Conservation (phyloP, 2,329 filamentous ascomycete genomes). For the Colletotrichum sp. region DNA sequence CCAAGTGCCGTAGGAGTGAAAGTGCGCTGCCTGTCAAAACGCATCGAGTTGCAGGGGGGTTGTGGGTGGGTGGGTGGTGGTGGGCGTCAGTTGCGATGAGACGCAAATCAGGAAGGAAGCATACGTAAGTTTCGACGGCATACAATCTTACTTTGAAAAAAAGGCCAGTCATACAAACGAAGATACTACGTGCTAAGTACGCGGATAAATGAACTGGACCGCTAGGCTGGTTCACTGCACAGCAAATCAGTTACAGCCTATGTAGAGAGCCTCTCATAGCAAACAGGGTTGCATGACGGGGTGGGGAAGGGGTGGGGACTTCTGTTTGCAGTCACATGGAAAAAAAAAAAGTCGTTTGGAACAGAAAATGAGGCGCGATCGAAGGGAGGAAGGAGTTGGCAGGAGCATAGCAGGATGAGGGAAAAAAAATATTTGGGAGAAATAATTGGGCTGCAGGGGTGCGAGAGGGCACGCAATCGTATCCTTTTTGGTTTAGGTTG, state of each 20-base stretch:
- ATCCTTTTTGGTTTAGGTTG: neutral
- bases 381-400: neutral
- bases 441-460: constrained; percentile 17
- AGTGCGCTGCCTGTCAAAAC: neutral
- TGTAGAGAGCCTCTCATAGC: neutral
- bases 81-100: neutral
- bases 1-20: neutral
- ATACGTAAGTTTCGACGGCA: neutral
- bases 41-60: neutral
- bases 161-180: neutral
- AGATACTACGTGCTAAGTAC: neutral
- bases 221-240: neutral
- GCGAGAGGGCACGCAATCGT: neutral
- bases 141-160: neutral
- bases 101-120: neutral
- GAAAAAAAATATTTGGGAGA: neutral
- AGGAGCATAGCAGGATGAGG: neutral
- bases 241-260: neutral
- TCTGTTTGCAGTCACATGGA: neutral
- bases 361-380: neutral
- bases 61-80: neutral
- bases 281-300: neutral
- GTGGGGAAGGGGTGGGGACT: neutral
- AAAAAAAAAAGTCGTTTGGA: neutral
- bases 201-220: neutral